Evolutionary conservation across 768 basidiomycete genomes (phyloP).

Genomic region (Cystobasidium ongulense): DNA sequence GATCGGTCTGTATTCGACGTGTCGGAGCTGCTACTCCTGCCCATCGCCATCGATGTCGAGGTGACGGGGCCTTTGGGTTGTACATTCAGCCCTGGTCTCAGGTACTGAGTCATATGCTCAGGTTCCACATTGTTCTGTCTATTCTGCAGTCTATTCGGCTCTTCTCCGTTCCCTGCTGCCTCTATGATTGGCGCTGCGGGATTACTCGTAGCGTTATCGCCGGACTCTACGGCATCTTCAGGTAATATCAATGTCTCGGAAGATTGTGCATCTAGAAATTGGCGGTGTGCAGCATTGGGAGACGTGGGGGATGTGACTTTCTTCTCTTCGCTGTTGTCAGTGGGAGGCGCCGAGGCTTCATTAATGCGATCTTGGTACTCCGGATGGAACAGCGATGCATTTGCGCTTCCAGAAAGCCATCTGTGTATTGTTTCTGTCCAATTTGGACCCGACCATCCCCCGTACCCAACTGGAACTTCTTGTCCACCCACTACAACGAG

Average conservation of each 20-base stretch:
- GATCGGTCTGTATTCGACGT: background rate
- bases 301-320: background rate
- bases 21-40: background rate
- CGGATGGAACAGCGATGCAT: background rate
- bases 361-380: background rate
- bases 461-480: conserved; percentile 30
- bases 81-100: background rate
- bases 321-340: background rate
- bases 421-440: conserved; percentile 40
- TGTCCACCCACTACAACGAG: conserved; percentile 40
- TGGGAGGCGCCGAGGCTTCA: background rate
- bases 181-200: no score
- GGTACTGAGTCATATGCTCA: background rate
- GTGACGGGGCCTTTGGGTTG: background rate
- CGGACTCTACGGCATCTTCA: background rate
- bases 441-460: background rate
- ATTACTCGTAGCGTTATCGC: background rate
- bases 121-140: no score
- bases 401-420: conserved; percentile 37
- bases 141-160: no score
- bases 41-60: background rate
- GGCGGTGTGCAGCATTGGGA: background rate
- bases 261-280: background rate
- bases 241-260: background rate
- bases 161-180: no score